These are phyloP conservation scores for Chalciporus sp. DNA, from an alignment of 1,284 basidiomycete genomes.

Conservation along the genomic window DNA sequence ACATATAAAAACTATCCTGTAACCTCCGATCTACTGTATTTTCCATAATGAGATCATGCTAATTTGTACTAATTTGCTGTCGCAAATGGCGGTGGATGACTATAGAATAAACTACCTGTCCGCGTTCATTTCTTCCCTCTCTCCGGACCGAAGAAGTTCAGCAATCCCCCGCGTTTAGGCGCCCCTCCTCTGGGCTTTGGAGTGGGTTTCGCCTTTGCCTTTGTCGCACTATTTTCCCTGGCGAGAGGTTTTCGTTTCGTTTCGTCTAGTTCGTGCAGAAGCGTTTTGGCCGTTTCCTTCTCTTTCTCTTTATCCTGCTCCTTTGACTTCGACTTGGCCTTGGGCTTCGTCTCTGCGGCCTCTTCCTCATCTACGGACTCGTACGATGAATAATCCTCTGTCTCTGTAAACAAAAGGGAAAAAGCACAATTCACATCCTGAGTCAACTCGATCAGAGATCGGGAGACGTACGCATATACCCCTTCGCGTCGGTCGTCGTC, in stretches of 20 bases:
- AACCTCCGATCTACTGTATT: no score
- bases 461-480: constrained; percentile 66
- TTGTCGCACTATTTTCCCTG: constrained; percentile 17
- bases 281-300: constrained; percentile 33
- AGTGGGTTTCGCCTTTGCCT: constrained; percentile 19
- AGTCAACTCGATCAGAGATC: neutral
- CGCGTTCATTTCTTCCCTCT: constrained; percentile 30
- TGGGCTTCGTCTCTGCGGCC: constrained; percentile 34
- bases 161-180: constrained; percentile 29
- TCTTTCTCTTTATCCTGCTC: constrained; percentile 1
- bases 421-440: neutral
- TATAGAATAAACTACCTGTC: no score
- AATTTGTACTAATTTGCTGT: no score
- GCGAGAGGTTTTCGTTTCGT: constrained; percentile 6
- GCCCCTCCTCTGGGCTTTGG: constrained; percentile 23
- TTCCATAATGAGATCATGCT: no score
- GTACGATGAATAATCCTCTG: constrained; percentile 77
- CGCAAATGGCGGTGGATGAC: no score
- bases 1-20: no score
- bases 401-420: constrained; percentile 55
- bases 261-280: constrained; percentile 34
- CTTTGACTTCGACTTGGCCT: constrained; percentile 12
- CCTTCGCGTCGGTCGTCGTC: constrained; percentile 59
- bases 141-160: constrained; percentile 38
- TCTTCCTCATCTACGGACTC: constrained; percentile 73